These are phyloP conservation scores for Chlorencoelia australis DNA, from an alignment of 2,329 filamentous ascomycete species.

Conservation along the genomic window DNA sequence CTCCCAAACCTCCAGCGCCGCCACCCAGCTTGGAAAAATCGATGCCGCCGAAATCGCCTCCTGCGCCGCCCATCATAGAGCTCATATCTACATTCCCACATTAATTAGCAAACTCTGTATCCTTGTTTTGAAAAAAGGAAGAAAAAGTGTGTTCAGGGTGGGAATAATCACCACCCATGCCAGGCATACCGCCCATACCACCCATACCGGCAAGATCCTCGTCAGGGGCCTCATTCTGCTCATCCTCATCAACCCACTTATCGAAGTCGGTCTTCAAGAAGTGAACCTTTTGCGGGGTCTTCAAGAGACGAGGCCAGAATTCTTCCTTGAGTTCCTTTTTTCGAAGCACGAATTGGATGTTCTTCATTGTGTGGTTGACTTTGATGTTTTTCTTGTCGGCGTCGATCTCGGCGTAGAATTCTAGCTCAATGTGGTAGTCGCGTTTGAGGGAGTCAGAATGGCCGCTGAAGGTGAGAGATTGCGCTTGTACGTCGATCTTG, in stretches of 20 bases:
- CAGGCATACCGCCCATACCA: conserved; percentile 49
- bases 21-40: conserved; percentile 87
- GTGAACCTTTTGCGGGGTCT: conserved; percentile 81
- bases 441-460: conserved; percentile 75
- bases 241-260: conserved; percentile 54
- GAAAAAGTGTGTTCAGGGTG: neutral
- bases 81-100: conserved; percentile 20
- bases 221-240: conserved; percentile 83
- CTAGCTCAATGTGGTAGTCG: conserved; percentile 76
- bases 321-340: conserved; percentile 95
- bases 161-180: neutral
- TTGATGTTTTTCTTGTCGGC: conserved; percentile 76
- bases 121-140: neutral
- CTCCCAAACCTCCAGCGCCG: conserved; percentile 34
- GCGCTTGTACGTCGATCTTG: conserved; percentile 75
- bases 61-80: conserved; percentile 31
- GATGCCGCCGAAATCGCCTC: conserved; percentile 73
- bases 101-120: neutral
- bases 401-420: conserved; percentile 89
- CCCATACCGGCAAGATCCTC: conserved; percentile 60
- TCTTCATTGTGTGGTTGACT: conserved; percentile 78
- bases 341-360: conserved; percentile 80
- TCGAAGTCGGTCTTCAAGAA: conserved; percentile 99
- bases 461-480: conserved; percentile 70
- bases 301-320: conserved; percentile 92